Base-by-base conservation (phyloP, 23 red algal genomes). In the Cyanidioschyzon merolae region DNA sequence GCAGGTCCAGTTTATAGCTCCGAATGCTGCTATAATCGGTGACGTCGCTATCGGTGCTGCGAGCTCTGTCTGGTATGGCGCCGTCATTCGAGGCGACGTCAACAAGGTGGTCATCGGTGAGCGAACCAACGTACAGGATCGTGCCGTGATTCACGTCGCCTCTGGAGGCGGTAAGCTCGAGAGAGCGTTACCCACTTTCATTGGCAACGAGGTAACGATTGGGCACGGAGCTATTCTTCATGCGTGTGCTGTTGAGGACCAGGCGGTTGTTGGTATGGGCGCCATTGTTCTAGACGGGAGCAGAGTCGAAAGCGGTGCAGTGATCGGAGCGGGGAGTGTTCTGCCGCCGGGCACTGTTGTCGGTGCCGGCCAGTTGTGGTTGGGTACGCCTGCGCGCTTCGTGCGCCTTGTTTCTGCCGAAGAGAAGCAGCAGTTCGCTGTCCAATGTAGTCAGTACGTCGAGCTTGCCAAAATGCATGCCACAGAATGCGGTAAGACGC, bases 41-140 rank as follows among this genome's bases (percentile, higher is more conserved):
- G 79, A 85, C 59, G 94, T 91, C 0, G 34, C 76, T 34, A 67
- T 91, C 34, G 77, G 75, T 37, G 40, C 83, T 39, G 68, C 67
- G 21, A 37, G 83, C 32, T 98, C 94, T 39, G 94, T 98, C 38
- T 98, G 94, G 94, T 98, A 98, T 71, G 94, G 94, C 40, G 94
- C 94, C 25, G 82, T 89, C 35, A 26, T 98, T 40, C 94, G 94
- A 51, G 94, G 81, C 39, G 94, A 98, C 76, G 83, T 76, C n/a
- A 85, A 75, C 63, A 77, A 80, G 0, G 77, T 98, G 2, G 40
- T 74, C 1, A 71, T 98, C n/a, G 94, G 88, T 2, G 75, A 76
- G 26, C 79, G 84, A 50, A 76, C 84, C 0, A 75, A 79, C 34
- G 68, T 98, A 36, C 84, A 79, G 58, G 94, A 98, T 75, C 84